Percentiles rank a stretch among this genome's conserved stretches.
phyloP scores from a whole-genome alignment of 305 asterid species.

The Fraxinus baroniana region DNA sequence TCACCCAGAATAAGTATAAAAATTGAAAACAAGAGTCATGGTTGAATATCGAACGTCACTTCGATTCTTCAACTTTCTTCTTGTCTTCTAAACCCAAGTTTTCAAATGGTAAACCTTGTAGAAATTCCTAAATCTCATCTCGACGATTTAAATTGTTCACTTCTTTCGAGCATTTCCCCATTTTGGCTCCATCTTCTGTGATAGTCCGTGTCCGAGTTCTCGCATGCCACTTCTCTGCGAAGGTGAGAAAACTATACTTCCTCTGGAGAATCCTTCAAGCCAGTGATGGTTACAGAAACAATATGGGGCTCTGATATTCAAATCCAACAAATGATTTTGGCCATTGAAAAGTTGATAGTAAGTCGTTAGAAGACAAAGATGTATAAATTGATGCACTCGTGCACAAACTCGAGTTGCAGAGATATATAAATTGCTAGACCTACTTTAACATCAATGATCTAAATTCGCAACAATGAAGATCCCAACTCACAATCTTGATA shows the following conservation, averaged over 20 bases:
- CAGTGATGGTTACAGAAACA: neutral
- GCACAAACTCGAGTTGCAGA: neutral
- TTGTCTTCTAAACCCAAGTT: too few relatives aligned
- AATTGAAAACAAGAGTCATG: neutral
- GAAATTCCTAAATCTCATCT: neutral
- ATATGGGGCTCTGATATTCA: neutral
- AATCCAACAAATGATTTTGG: neutral
- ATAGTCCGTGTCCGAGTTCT: neutral
- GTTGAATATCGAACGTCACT: neutral
- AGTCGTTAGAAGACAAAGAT: neutral
- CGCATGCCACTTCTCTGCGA: neutral
- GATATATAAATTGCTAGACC: neutral
- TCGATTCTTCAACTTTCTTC: too few relatives aligned
- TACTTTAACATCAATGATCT: neutral
- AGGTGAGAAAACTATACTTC: neutral
- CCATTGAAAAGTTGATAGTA: neutral
- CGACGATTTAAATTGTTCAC: neutral
- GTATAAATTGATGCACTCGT: neutral
- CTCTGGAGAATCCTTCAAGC: too few relatives aligned
- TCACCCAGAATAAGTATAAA: too few relatives aligned
- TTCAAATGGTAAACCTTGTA: neutral
- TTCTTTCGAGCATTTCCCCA: neutral
- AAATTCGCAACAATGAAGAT: neutral
- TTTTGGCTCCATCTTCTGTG: neutral
- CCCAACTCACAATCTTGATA: neutral